phyloP scores from a whole-genome alignment of 2,329 filamentous ascomycete genomes.

The Talaromyces sp. region DNA sequence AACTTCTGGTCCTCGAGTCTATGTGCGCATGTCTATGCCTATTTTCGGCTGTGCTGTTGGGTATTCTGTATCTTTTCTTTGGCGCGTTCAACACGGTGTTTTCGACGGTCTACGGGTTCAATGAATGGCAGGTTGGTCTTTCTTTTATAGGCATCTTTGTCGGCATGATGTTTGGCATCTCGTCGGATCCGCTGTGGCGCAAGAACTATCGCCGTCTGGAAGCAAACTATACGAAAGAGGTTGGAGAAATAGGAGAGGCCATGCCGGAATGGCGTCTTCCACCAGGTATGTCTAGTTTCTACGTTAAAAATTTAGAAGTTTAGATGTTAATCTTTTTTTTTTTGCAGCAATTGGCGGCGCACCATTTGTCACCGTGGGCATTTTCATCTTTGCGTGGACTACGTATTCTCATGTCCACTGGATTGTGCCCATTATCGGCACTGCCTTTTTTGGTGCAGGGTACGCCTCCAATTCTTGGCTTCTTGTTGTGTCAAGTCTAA shows the following conservation, averaged over 20 bases:
- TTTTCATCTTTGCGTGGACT: constrained; percentile 90
- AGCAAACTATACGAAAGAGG: constrained; percentile 28
- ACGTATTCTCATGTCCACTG: constrained; percentile 67
- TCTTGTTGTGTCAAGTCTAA: background rate
- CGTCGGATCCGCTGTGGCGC: constrained; percentile 43
- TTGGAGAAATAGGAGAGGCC: constrained; percentile 41
- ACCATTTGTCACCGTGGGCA: constrained; percentile 67
- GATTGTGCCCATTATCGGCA: constrained; percentile 70
- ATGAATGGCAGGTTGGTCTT: constrained; percentile 72
- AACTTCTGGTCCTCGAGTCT: constrained; percentile 73
- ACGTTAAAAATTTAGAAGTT: background rate
- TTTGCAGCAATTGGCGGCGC: constrained; percentile 59
- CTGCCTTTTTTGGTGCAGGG: constrained; percentile 64
- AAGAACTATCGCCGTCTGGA: constrained; percentile 38
- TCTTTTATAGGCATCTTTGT: constrained; percentile 59
- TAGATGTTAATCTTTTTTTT: background rate
- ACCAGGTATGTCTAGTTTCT: constrained; percentile 43
- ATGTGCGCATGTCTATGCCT: constrained; percentile 81
- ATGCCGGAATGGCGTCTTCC: constrained; percentile 86
- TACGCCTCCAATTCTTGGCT: constrained; percentile 43
- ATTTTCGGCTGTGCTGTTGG: constrained; percentile 77
- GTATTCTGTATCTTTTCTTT: constrained; percentile 85
- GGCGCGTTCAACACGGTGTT: constrained; percentile 83
- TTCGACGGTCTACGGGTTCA: constrained; percentile 65
- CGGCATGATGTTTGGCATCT: constrained; percentile 41